Base-by-base conservation (phyloP, 352 stramenopile genomes). In the Pythium aquatile region DNA sequence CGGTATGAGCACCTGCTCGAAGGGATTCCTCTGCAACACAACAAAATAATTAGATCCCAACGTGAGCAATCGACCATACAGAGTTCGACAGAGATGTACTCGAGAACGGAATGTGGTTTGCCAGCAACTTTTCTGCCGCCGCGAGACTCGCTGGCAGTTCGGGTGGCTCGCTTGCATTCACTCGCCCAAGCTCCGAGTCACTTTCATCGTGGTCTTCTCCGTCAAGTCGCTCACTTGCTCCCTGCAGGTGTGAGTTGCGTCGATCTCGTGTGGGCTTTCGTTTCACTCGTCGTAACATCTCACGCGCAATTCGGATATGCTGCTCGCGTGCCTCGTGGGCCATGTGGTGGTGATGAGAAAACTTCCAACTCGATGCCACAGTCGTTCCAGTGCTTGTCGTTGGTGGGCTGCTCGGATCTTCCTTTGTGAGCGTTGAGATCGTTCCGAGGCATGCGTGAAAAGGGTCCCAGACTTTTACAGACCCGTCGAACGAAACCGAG, bases 391-490 rank as follows among this genome's bases (percentile, higher is more conserved):
- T 24, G 55, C 37, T 42, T 48, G 70, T 10, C 72, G 64, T 13
- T 29, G 30, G 9, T 33, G 32, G 37, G 10, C 16, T 53, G 66
- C 52, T 49, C 13, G 10, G 30, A n/a, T 52, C 17, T 3, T 35
- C 33, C 2, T 37, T 33, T 37, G 56, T 57, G 24, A 61, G 14
- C 10, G 76, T 85, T 46, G 77, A 71, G n/a, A 91, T 83, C n/a
- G 69, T 72, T 4, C 81, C 81, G 2, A 85, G 61, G 40, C 79
- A 88, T 3, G 62, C 60, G 55, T 69, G 52, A 4, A 52, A 59
- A 3, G 61, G 40, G 46, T 87, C 74, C 81, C 81, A 90, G 20
- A 90, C 64, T 44, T 81, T 82, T 14, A 87, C 71, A 0, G 72
- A 54, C 0, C 74, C 62, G 48, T 90, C 81, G 9, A 63, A 60